Evolutionary conservation across 331 rosid species (phyloP), one percentile per base, ranked within the genome.

Genomic region (Erythrophleum ivorense): DNA sequence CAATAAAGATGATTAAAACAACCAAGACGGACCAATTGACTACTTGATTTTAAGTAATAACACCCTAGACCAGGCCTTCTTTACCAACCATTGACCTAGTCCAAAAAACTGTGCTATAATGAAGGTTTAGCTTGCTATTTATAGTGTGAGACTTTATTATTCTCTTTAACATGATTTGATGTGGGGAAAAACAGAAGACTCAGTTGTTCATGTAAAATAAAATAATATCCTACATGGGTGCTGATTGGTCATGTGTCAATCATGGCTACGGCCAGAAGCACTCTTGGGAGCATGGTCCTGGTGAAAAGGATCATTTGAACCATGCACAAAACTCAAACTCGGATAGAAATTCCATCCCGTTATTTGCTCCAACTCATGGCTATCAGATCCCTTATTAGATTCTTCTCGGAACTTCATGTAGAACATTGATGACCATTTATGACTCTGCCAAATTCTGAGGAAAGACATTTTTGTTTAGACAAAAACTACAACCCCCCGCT

Each of bases 391-490:
- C 92, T 82, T 82, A 16, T 85, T 78, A 0, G 82, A 79, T 80
- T 96, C 98, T 81, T 92, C 99, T 45, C 64, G 92, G 82, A 96
- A 86, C 90, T 94, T 96, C 84, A 86, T 60, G 90, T 86, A 94
- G 91, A 87, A 94, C 86, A 86, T 86, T 3, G 99, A 96, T 45
- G 98, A 94, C 99, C 98, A 94, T 90, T 88, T 94, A 82, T 96
- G 29, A 97, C 80, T 86, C 87, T 1, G 84, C 92, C 82, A 96
- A 79, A 85, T 94, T 96, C 98, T 96, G 89, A 62, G 76, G 57
- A 29, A 54, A 57, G 67, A 66, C 14, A 81, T 59, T 40, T 5
- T n/a, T 31, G 18, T 67, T 80, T 50, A 69, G 82, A 80, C 46
- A 29, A 76, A 55, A 73, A 77, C n/a, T 65, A 74, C 15, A 31